These are phyloP conservation scores for Clavariopsis aquatica DNA, from an alignment of 495 filamentous ascomycete genomes.

Conservation along the genomic window DNA sequence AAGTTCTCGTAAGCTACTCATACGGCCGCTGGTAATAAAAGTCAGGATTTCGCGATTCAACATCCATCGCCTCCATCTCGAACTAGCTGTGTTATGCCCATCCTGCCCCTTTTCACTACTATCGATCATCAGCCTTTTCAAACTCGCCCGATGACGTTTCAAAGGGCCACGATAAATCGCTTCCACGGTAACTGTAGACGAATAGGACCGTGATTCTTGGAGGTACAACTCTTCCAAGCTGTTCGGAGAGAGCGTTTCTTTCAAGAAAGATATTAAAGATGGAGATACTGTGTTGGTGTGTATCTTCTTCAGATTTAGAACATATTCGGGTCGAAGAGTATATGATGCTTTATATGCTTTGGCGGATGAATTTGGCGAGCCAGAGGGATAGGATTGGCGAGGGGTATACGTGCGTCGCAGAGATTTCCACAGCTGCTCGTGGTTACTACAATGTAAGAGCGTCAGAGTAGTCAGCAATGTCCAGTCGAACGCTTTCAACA, in stretches of 20 bases:
- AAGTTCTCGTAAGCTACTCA: slow-evolving; percentile 74
- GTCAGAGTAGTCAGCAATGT: slow-evolving; percentile 74
- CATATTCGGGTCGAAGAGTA: slow-evolving; percentile 55
- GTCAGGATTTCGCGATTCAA: slow-evolving; percentile 70
- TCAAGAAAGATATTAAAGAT: slow-evolving; percentile 77
- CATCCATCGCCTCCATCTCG: slow-evolving; percentile 73
- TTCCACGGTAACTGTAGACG: slow-evolving; percentile 65
- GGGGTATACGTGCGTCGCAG: slow-evolving; percentile 74
- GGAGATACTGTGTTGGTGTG: slow-evolving; percentile 81
- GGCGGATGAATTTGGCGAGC: slow-evolving; percentile 21
- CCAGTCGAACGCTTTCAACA: slow-evolving; percentile 78
- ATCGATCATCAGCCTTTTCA: slow-evolving; percentile 79
- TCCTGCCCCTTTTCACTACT: slow-evolving; percentile 55
- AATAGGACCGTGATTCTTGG: slow-evolving; percentile 66
- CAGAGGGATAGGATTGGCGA: slow-evolving; percentile 39
- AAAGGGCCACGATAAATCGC: slow-evolving; percentile 74
- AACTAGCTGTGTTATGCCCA: slow-evolving; percentile 43
- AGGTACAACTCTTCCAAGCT: slow-evolving; percentile 81
- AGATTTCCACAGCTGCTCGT: slow-evolving; percentile 80
- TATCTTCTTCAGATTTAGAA: slow-evolving; percentile 73
- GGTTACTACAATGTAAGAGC: slow-evolving; percentile 73
- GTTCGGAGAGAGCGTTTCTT: slow-evolving; percentile 82
- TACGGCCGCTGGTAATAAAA: slow-evolving; percentile 81
- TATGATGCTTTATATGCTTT: slow-evolving; percentile 39
- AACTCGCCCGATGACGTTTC: slow-evolving; percentile 68